phyloP scores from a whole-genome alignment of 768 basidiomycete species.

The Lentinus tigrinus region DNA sequence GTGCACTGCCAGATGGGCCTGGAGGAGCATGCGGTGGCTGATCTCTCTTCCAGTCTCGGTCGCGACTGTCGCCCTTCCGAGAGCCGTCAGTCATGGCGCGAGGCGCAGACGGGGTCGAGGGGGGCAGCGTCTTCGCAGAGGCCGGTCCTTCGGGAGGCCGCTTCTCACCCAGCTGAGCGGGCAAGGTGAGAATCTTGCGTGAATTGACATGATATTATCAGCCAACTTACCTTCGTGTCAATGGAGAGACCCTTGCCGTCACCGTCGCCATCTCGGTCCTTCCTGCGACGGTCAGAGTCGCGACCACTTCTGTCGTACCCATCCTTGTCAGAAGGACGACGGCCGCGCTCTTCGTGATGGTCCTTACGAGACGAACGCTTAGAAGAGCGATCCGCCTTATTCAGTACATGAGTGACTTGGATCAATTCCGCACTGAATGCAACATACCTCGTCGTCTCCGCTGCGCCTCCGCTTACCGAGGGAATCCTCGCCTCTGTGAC shows the following conservation, averaged over 20 bases:
- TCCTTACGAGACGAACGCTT: slow-evolving; percentile 84
- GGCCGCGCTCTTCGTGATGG: slow-evolving; percentile 72
- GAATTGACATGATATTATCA: not conserved
- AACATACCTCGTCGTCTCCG: slow-evolving; percentile 71
- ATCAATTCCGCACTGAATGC: not conserved
- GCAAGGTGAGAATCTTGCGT: not conserved
- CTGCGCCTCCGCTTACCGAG: slow-evolving; percentile 72
- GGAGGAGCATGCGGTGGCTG: slow-evolving; percentile 12
- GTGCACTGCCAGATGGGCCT: slow-evolving; percentile 20
- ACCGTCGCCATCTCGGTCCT: slow-evolving; percentile 61
- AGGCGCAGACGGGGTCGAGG: slow-evolving; percentile 66
- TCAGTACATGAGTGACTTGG: slow-evolving; percentile 6
- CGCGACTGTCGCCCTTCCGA: slow-evolving; percentile 41
- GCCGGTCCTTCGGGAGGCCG: slow-evolving; percentile 51
- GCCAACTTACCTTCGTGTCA: slow-evolving; percentile 56
- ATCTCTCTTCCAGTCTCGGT: slow-evolving; percentile 45
- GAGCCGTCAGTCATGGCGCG: slow-evolving; percentile 62
- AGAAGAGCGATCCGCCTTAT: slow-evolving; percentile 68
- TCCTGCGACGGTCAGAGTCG: slow-evolving; percentile 66
- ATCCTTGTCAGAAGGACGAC: slow-evolving; percentile 69
- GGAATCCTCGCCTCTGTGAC: slow-evolving; percentile 65
- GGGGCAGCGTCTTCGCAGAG: slow-evolving; percentile 47
- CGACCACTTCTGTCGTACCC: slow-evolving; percentile 58
- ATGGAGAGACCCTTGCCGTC: slow-evolving; percentile 45
- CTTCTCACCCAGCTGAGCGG: slow-evolving; percentile 48